A percentile compares a stretch with the other conserved stretches of the same genome.
These are phyloP conservation scores for Nepenthes alata DNA, from an alignment of 179 eudicot species.

Conservation along the genomic window DNA sequence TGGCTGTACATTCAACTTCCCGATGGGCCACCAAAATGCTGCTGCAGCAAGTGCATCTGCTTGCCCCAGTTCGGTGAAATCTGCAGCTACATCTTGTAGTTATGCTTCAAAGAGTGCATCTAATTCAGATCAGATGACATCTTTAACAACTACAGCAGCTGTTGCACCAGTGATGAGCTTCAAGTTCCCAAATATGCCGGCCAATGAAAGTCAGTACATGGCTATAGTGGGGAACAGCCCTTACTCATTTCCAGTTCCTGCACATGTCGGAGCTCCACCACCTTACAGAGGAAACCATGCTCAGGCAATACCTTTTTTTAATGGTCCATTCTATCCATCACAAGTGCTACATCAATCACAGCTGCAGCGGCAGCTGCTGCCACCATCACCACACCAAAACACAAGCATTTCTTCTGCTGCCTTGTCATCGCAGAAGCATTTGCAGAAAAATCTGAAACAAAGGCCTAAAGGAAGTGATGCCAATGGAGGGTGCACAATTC, in stretches of 20 bases:
- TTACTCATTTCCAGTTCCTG: conserved; percentile 68
- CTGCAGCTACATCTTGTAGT: conserved; percentile 21
- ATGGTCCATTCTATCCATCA: conserved; percentile 69
- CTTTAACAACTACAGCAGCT: conserved; percentile 23
- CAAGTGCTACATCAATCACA: conserved; percentile 84
- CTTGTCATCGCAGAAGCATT: conserved; percentile 77
- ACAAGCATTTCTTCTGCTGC: conserved; percentile 43
- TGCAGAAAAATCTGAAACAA: conserved; percentile 44
- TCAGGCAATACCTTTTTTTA: conserved; percentile 71
- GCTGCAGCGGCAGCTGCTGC: conserved; percentile 44
- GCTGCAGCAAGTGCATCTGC: conserved; percentile 29
- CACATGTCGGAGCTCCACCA: conserved; percentile 57
- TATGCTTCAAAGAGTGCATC: conserved; percentile 21
- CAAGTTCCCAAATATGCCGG: conserved; percentile 62
- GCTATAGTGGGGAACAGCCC: conserved; percentile 67
- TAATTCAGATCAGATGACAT: conserved; percentile 25
- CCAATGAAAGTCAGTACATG: conserved; percentile 70
- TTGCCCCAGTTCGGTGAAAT: conserved; percentile 39
- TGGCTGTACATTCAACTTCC: conserved; percentile 72
- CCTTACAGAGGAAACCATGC: conserved; percentile 62
- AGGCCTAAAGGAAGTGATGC: conserved; percentile 33
- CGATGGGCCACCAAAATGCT: conserved; percentile 77
- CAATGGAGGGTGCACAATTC: conserved; percentile 27
- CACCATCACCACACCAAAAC: conserved; percentile 36
- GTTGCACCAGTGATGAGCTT: conserved; percentile 50